A percentile compares a stretch with the other conserved stretches of the same genome.
Conservation (phyloP, 129 eudicot species). For the Saussurea involucrata region DNA sequence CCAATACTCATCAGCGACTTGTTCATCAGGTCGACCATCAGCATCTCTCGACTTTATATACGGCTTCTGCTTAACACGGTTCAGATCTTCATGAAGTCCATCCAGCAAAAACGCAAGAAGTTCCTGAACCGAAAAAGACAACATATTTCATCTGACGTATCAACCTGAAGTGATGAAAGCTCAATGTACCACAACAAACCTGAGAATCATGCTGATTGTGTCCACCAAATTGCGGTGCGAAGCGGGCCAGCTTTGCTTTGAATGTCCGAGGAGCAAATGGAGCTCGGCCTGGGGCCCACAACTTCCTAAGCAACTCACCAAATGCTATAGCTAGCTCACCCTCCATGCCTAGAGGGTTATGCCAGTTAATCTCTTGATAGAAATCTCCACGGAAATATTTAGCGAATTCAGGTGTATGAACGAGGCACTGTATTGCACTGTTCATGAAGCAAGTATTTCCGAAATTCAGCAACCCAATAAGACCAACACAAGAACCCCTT, state of each 20-base stretch:
- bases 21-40: slow-evolving; percentile 90
- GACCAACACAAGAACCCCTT: slow-evolving; percentile 75
- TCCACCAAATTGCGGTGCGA: slow-evolving; percentile 95
- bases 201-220: slow-evolving; percentile 93
- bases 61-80: slow-evolving; percentile 93
- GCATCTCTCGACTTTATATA: slow-evolving; percentile 76
- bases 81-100: slow-evolving; percentile 97
- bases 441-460: slow-evolving; percentile 98
- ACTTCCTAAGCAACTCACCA: slow-evolving; percentile 79
- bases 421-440: slow-evolving; percentile 94
- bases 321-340: slow-evolving; percentile 96
- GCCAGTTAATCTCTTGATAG: slow-evolving; percentile 71
- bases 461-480: slow-evolving; percentile 80
- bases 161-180: slow-evolving; percentile 13
- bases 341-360: slow-evolving; percentile 94
- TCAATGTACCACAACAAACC: slow-evolving; percentile 35
- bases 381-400: slow-evolving; percentile 78
- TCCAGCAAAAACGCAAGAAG: slow-evolving; percentile 94
- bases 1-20: slow-evolving; percentile 97
- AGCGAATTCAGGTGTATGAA: slow-evolving; percentile 91
- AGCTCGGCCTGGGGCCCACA: slow-evolving; percentile 90
- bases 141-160: slow-evolving; percentile 9
- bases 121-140: slow-evolving; percentile 46
- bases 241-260: slow-evolving; percentile 82
- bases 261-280: slow-evolving; percentile 87